A percentile compares a stretch with the other conserved stretches of the same genome.
phyloP scores from a whole-genome alignment of 2,329 filamentous ascomycete species.

The Diplodia mutila region DNA sequence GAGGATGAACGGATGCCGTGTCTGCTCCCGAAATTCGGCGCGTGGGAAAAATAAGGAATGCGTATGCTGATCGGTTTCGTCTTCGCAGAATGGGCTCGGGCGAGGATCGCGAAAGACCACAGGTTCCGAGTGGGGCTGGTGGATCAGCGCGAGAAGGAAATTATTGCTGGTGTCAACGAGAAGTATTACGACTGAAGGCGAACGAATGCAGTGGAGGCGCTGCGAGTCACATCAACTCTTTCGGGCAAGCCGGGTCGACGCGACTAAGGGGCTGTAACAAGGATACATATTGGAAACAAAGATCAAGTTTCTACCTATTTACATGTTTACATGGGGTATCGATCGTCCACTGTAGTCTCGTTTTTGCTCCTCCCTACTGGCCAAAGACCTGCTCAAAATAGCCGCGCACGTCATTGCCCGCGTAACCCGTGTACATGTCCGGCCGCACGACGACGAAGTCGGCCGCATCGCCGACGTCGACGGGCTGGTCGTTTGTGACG shows the following conservation, averaged over 20 bases:
- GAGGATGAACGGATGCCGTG: not conserved
- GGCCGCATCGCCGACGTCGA: not conserved
- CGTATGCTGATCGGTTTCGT: not conserved
- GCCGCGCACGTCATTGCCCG: constrained; percentile 6
- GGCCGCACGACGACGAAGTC: constrained; percentile 16
- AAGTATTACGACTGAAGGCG: constrained; percentile 5
- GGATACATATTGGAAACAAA: not conserved
- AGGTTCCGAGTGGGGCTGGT: constrained; percentile 15
- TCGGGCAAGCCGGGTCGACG: not conserved
- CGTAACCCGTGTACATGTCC: constrained; percentile 25
- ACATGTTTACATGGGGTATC: not conserved
- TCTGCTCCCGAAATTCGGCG: not conserved
- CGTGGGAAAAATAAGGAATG: not conserved
- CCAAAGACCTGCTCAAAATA: constrained; percentile 20
- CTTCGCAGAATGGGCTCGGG: constrained; percentile 2
- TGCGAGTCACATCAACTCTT: not conserved
- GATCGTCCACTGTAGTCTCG: not conserved
- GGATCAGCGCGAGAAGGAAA: constrained; percentile 1
- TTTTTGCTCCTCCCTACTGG: not conserved
- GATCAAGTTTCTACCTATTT: not conserved
- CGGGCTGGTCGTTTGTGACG: constrained; percentile 8
- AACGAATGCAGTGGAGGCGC: not conserved
- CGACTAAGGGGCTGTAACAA: not conserved
- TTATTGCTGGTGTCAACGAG: constrained; percentile 2
- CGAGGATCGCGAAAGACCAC: constrained; percentile 9